Evolutionary conservation across 805 yeast genomes (phyloP), one percentile per base, ranked within the genome.

Genomic region (Starmera amethionina): DNA sequence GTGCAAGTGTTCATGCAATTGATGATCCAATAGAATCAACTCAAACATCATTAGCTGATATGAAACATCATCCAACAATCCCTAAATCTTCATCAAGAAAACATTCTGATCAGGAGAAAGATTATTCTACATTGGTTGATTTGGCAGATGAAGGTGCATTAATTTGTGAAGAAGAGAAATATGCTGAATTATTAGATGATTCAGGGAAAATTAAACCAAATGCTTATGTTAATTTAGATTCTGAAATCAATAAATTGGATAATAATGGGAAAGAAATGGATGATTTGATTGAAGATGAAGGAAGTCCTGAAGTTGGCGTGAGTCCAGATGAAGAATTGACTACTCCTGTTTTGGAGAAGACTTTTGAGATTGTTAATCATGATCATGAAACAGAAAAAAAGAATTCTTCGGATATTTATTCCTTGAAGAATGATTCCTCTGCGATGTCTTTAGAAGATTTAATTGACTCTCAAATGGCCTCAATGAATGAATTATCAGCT

Each of bases 91-190:
- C 56, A 11, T 40, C 51, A 11, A 44, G 34, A 27, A 41, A 30
- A 13, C 36, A 39, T 8, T 46, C 27, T 13, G 12, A 14, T n/a
- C 35, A 30, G 4, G 32, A 36, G 4, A 22, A 42, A 27, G 45
- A 48, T 35, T 55, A 55, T 42, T 49, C 54, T 33, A 41, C 63
- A 2, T 55, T 66, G 19, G 63, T 52, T 19, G 65, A 67, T 15
- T 50, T 65, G 28, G 56, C 49, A 15, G 61, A 55, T 8, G 73
- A 75, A 35, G 73, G 79, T 32, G 80, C 80, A 4, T 58, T 78
- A 7, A 55, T 76, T 49, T 46, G 36, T 34, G 73, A 72, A 45
- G 80, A 73, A 38, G 82, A 76, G 40, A 79, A 69, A 47, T 68
- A 77, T 48, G 78, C 69, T 22, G 58, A 63, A 16, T 63, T 74